phyloP scores from a whole-genome alignment of 352 stramenopile genomes.

The Pythium volutum region DNA sequence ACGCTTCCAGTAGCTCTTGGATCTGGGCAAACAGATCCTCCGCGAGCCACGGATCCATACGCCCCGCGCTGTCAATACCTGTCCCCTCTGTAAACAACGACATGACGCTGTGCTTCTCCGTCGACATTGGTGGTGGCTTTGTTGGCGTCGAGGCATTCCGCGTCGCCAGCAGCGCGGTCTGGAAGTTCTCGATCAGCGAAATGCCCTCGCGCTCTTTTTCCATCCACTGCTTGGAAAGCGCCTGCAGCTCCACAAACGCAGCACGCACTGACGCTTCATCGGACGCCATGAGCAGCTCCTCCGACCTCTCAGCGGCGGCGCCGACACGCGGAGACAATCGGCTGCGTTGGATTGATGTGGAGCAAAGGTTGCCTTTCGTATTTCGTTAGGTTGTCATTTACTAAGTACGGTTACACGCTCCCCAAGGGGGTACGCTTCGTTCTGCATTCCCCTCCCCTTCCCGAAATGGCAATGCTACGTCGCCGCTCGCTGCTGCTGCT shows the following conservation, averaged over 20 bases:
- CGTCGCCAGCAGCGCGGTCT: constrained; percentile 52
- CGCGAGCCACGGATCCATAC: constrained; percentile 62
- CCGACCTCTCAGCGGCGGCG: not conserved
- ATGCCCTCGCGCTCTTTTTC: constrained; percentile 65
- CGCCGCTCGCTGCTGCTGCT: constrained; percentile 18
- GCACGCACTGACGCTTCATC: constrained; percentile 8
- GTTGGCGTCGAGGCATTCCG: constrained; percentile 14
- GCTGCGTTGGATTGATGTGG: not conserved
- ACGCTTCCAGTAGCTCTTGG: constrained; percentile 38
- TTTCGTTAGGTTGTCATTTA: constrained; percentile 26
- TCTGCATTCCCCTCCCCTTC: not conserved
- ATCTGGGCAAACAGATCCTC: constrained; percentile 71
- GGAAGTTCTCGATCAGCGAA: constrained; percentile 59
- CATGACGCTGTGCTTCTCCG: constrained; percentile 17
- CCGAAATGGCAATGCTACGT: not conserved
- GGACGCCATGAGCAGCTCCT: not conserved
- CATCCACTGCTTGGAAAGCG: constrained; percentile 48
- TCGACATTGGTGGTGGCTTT: not conserved
- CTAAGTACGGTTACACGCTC: constrained; percentile 9
- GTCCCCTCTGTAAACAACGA: constrained; percentile 27
- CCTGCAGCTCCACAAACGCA: constrained; percentile 44
- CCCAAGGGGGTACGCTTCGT: not conserved
- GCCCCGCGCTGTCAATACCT: constrained; percentile 21
- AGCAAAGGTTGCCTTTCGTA: constrained; percentile 1
- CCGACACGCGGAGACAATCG: not conserved